Conservation (phyloP, 139 green algal genomes). For the Chlorella sp. region DNA sequence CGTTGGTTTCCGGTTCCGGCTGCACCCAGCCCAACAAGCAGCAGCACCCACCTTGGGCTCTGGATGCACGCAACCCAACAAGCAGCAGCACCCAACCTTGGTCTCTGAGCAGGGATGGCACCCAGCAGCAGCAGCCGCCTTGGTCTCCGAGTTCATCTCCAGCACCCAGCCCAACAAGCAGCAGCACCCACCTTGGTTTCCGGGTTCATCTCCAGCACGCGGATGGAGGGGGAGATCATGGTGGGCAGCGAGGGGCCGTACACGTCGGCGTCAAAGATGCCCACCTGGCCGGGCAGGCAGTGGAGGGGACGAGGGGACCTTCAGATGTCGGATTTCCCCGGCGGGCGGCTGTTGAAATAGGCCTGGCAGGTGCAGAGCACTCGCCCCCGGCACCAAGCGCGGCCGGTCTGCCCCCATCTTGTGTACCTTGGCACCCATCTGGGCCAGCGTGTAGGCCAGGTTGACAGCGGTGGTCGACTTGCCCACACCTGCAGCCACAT, state of each 20-base stretch:
- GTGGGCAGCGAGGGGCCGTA: conserved; percentile 96
- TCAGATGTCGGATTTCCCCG: too few species aligned
- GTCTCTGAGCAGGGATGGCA: too few species aligned
- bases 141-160: too few species aligned
- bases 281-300: conserved; percentile 60
- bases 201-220: conserved; percentile 84
- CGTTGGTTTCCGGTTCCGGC: too few species aligned
- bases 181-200: conserved; percentile 55
- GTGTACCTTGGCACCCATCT: conserved; percentile 32
- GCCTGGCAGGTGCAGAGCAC: background rate
- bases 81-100: too few species aligned
- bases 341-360: background rate
- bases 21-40: too few species aligned
- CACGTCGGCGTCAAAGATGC: conserved; percentile 98
- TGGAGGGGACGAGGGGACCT: too few species aligned
- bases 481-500: conserved; percentile 78
- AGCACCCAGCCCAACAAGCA: conserved; percentile 22
- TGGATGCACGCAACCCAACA: too few species aligned
- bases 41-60: background rate
- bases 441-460: conserved; percentile 92
- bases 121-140: too few species aligned
- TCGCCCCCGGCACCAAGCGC: too few species aligned
- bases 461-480: conserved; percentile 98
- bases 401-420: background rate
- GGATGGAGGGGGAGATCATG: conserved; percentile 90